These are phyloP conservation scores for Polytolypa hystricis DNA, from an alignment of 2,329 filamentous ascomycete species.

Conservation along the genomic window DNA sequence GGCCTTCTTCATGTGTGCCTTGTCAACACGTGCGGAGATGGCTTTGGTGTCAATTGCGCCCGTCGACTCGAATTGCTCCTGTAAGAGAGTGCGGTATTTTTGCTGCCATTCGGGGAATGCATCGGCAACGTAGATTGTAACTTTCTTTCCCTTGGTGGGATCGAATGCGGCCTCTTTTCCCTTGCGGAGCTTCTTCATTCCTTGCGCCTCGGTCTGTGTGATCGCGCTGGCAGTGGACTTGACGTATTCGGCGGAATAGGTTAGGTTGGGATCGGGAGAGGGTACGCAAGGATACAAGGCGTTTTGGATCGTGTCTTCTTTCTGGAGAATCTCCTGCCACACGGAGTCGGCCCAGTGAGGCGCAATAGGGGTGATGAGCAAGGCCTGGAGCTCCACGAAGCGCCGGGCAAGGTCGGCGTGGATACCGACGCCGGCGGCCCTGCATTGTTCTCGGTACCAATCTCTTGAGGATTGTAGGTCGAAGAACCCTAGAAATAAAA, in stretches of 20 bases:
- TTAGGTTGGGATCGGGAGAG: constrained; percentile 53
- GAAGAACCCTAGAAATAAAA: constrained; percentile 83
- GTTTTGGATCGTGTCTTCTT: constrained; percentile 61
- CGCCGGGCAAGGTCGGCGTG: constrained; percentile 67
- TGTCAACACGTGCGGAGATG: constrained; percentile 65
- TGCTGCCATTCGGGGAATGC: constrained; percentile 85
- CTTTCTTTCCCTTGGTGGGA: constrained; percentile 81
- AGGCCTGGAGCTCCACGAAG: constrained; percentile 77
- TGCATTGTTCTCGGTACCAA: constrained; percentile 76
- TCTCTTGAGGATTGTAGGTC: constrained; percentile 83
- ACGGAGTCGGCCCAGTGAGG: constrained; percentile 94
- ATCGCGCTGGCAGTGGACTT: constrained; percentile 64
- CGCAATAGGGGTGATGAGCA: constrained; percentile 71
- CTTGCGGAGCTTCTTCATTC: constrained; percentile 79
- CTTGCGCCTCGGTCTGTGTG: constrained; percentile 65
- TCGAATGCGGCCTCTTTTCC: constrained; percentile 80
- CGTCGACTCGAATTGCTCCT: constrained; percentile 54
- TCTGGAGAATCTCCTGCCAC: constrained; percentile 82
- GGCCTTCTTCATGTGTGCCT: constrained; percentile 81
- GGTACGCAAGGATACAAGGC: constrained; percentile 64
- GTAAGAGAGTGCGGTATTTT: constrained; percentile 72
- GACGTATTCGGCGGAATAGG: constrained; percentile 74
- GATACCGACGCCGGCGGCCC: constrained; percentile 69
- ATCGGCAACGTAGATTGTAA: constrained; percentile 72
- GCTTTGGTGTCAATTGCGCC: constrained; percentile 66